Base-by-base conservation (phyloP, 164 flowering plant genomes). In the Piper betle region DNA sequence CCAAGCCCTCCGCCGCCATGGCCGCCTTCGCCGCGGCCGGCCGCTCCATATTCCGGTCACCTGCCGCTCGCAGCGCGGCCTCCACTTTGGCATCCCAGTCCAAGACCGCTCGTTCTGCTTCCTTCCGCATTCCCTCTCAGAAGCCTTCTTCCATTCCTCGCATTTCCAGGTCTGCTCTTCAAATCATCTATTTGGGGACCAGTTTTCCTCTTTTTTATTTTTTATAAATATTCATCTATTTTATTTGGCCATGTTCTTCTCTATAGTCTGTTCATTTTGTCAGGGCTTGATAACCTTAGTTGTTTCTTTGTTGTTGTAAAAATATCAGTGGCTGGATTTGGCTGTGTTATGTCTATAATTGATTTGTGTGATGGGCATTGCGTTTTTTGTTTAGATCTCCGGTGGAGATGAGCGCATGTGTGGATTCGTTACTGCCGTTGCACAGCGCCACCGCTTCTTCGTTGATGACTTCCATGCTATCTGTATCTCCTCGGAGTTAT, bases 371-470 rank as follows among this genome's bases (percentile, higher is more conserved):
- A 2, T 46, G 50, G 50, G 12, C 1, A 15, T 39, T 38, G 33
- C 39, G 39, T 2, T 25, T 25, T 25, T 25, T 25, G n/a, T 50
- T 12, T 72, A 82, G 92, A 78, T 62, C 64, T 59, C 85, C 85
- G 0, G 81, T 63, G 43, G 80, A 76, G 66, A 18, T 76, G 81
- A 79, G 87, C 66, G 77, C 67, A 66, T 81, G 81, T 55, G 56
- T 77, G 69, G 88, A 80, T 64, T 72, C 95, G 13, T 68, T 84
- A 84, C 58, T 79, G 77, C 88, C 95, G 12, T 74, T 64, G 57
- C 95, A 87, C 77, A 72, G 82, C 0, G 88, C 76, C 0, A 84
- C 91, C n/a, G 81, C 91, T 37, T 81, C 90, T 19, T 84, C 95
- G 2, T 73, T 87, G 79, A 77, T 85, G 84, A 85, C 83, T 67